A percentile compares a stretch with the other conserved stretches of the same genome.
Evolutionary conservation across 768 basidiomycete species (phyloP).

Genomic region (Boletus coccyginus): DNA sequence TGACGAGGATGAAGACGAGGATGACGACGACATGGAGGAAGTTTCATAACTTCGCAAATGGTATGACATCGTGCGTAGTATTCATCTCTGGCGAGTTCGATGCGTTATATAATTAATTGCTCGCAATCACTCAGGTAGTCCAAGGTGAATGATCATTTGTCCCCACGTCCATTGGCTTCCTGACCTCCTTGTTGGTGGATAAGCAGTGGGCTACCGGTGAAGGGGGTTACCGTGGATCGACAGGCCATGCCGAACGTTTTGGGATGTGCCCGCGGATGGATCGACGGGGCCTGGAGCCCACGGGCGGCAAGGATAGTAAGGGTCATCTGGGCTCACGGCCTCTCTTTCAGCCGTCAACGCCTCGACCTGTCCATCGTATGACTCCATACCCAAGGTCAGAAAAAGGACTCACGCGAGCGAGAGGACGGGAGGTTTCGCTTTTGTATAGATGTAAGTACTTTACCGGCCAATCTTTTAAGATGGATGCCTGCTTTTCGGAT

Average conservation of each 20-base stretch:
- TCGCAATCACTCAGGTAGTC: too few relatives aligned
- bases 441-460: too few relatives aligned
- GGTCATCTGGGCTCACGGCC: not conserved
- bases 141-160: too few relatives aligned
- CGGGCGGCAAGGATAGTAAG: not conserved
- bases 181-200: too few relatives aligned
- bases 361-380: too few relatives aligned
- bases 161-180: too few relatives aligned
- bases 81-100: not conserved
- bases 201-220: too few relatives aligned
- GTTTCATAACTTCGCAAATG: slow-evolving; percentile 42
- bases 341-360: not conserved
- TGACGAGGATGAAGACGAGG: slow-evolving; percentile 51
- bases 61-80: not conserved
- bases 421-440: not conserved
- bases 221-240: too few relatives aligned
- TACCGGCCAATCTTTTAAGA: not conserved
- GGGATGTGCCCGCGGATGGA: slow-evolving; percentile 2
- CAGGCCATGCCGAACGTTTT: too few relatives aligned
- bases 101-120: not conserved
- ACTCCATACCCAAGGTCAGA: too few relatives aligned
- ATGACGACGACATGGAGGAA: slow-evolving; percentile 72
- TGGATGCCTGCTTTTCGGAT: not conserved
- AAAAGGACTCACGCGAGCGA: not conserved
- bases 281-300: not conserved